Base-by-base conservation (phyloP, 805 yeast genomes). In the Schizosaccharomyces cryophilus region DNA sequence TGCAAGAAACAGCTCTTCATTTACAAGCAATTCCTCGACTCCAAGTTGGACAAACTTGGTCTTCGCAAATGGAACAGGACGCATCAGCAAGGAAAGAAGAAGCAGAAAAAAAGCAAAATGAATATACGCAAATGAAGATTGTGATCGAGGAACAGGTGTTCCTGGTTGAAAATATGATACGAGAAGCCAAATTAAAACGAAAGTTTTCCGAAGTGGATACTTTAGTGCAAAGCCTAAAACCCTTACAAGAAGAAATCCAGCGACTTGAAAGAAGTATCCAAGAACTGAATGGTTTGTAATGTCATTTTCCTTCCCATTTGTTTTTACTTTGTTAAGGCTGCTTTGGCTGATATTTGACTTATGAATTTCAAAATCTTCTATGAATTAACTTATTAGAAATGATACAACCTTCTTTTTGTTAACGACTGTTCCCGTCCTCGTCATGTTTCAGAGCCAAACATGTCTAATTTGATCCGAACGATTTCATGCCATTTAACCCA, bases 71-170 rank as follows among this genome's bases (percentile, higher is more conserved):
- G 21, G 30, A 21, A 24, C 56, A 29, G 9, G 38, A 21, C 6
- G 6, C 35, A 26, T 6, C 9, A 9, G 11, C 19, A 1, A 24
- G n/a, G 38, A 51, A 51, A 21, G 17, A 29, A 17, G 35, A 51
- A 24, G 56, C 35, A 6, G 56, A 51, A 24, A n/a, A 51, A 29
- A 24, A 24, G 30, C 56, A 56, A 56, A 26, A 38, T 17, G 42
- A 56, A 15, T 29, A 29, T 17, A 56, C n/a, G 30, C 29, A 24
- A 5, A 30, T 15, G 45, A 56, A 89, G 62, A 85, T 89, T 84
- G 96, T 90, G 11, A 71, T 87, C 67, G 83, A 83, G 63, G 97
- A 89, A 68, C 97, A 89, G 67, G 75, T 77, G 65, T 89, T 79
- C 65, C 70, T 90, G 63, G 81, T 90, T 2, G 79, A 80, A 62